phyloP scores from a whole-genome alignment of 1,284 basidiomycete genomes.

The Cryptococcus hybrid region DNA sequence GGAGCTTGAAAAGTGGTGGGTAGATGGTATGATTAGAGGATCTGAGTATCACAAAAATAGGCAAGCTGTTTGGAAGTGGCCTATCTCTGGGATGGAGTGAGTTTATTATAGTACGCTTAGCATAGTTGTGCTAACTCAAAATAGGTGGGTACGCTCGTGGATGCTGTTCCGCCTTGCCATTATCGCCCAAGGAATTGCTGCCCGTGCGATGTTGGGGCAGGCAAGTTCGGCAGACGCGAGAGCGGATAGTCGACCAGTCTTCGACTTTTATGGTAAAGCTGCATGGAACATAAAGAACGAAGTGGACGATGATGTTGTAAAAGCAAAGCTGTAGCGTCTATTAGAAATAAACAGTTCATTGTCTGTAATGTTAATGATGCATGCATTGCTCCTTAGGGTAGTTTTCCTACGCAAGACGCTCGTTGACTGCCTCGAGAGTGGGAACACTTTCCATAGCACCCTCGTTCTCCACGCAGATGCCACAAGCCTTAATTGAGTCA shows the following conservation, averaged over 20 bases:
- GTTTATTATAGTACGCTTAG: constrained; percentile 11
- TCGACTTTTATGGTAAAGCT: constrained; percentile 64
- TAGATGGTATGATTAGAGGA: constrained; percentile 42
- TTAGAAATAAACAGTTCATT: too few species aligned
- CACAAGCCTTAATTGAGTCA: constrained; percentile 31
- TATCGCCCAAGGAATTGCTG: constrained; percentile 91
- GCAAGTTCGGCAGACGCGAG: constrained; percentile 75
- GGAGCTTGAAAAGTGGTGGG: constrained; percentile 61
- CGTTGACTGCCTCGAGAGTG: constrained; percentile 3
- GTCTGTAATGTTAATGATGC: too few species aligned
- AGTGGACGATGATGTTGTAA: constrained; percentile 53
- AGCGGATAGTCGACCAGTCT: constrained; percentile 57
- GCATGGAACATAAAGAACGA: constrained; percentile 61
- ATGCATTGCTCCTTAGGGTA: too few species aligned
- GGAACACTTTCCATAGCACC: constrained; percentile 43
- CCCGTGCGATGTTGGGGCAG: constrained; percentile 77
- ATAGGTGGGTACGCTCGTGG: constrained; percentile 32
- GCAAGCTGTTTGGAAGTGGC: constrained; percentile 31
- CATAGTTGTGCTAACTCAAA: constrained; percentile 3
- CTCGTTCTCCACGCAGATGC: constrained; percentile 43
- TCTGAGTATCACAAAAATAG: constrained; percentile 20
- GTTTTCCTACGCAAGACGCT: not conserved
- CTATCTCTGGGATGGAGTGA: constrained; percentile 42
- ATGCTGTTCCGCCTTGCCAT: constrained; percentile 64
- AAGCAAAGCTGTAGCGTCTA: constrained; percentile 35